Conservation (phyloP, 1,139 yeast genomes). For the Sugiyamaella castrensis region DNA sequence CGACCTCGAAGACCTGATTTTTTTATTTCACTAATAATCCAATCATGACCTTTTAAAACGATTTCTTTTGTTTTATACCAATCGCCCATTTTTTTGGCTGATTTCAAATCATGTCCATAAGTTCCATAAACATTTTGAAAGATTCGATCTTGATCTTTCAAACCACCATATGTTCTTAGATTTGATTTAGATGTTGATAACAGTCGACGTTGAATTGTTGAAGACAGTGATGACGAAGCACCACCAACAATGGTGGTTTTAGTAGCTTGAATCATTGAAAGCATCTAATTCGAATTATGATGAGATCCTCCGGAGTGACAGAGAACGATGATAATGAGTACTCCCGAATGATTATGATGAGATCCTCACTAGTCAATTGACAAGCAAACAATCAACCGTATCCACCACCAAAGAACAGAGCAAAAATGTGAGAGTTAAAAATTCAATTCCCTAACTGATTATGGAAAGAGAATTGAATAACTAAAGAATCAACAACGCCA, state of each 20-base stretch:
- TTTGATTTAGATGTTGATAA: conserved; percentile 5
- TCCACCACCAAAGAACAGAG: too few species aligned
- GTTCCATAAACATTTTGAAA: conserved; percentile 77
- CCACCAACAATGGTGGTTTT: not conserved
- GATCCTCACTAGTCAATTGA: too few species aligned
- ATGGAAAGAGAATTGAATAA: too few species aligned
- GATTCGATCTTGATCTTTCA: conserved; percentile 78
- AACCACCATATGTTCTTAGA: conserved; percentile 55
- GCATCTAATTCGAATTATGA: not conserved
- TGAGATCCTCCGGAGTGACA: too few species aligned
- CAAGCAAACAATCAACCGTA: too few species aligned
- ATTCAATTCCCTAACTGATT: too few species aligned
- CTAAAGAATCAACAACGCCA: too few species aligned
- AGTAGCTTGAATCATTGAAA: conserved; percentile 1
- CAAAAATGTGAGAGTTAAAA: too few species aligned
- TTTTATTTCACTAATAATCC: conserved; percentile 86
- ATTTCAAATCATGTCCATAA: conserved; percentile 70
- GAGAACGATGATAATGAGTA: not conserved
- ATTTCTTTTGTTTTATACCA: conserved; percentile 90
- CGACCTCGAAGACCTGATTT: conserved; percentile 84
- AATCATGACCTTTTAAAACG: conserved; percentile 73
- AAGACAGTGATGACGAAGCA: not conserved
- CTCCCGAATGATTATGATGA: too few species aligned
- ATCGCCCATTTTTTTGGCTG: conserved; percentile 78
- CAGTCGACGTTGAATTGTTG: conserved; percentile 1